phyloP scores from a whole-genome alignment of 495 filamentous ascomycete species.

The Hypoxylon lienhwacheense region DNA sequence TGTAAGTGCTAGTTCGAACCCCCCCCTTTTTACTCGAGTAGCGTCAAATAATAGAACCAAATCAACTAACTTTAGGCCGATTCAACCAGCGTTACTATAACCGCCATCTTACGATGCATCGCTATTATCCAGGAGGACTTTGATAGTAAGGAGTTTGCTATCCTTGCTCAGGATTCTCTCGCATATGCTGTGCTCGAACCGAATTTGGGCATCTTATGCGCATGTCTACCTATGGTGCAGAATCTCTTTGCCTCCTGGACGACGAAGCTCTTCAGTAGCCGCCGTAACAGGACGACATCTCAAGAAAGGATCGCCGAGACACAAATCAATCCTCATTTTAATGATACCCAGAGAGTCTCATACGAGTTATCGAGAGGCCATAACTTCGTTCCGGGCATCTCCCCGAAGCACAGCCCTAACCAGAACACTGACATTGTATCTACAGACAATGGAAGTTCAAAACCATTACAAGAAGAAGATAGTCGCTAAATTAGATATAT shows the following conservation, averaged over 20 bases:
- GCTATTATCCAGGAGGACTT: slow-evolving; percentile 10
- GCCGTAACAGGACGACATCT: no score
- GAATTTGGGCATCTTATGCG: slow-evolving; percentile 17
- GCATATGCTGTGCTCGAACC: slow-evolving; percentile 22
- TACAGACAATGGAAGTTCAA: no score
- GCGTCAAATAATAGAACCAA: not conserved
- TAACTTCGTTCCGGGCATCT: no score
- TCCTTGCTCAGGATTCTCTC: slow-evolving; percentile 8
- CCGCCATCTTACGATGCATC: slow-evolving; percentile 16
- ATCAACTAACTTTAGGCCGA: not conserved
- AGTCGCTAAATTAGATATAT: no score
- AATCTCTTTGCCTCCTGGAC: not conserved
- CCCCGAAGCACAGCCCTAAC: no score
- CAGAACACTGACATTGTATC: no score
- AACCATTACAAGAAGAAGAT: no score
- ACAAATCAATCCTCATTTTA: no score
- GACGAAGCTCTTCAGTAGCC: not conserved
- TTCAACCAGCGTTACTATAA: not conserved
- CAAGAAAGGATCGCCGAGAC: no score
- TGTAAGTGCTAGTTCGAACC: slow-evolving; percentile 11
- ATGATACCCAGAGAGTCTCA: no score
- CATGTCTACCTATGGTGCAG: slow-evolving; percentile 20
- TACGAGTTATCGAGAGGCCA: no score
- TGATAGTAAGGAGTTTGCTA: slow-evolving; percentile 6
- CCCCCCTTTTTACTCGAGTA: not conserved